Conservation (phyloP, 345 rosid genomes). For the Mercurialis annua region DNA sequence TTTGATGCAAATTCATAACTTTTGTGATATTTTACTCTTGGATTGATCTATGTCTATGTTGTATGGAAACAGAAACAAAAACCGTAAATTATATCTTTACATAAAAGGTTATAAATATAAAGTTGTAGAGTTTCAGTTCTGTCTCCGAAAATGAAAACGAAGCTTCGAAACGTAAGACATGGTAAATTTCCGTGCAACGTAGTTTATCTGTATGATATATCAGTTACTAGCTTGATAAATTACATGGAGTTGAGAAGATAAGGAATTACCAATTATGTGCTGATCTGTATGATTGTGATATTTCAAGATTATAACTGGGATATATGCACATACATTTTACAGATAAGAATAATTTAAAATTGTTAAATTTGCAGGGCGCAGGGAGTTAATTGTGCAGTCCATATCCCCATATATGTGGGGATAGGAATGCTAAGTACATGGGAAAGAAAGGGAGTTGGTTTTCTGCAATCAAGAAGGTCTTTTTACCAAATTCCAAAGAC, state of each 20-base stretch:
- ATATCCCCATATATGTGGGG: slow-evolving; percentile 31
- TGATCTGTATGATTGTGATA: neutral
- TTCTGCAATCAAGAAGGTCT: slow-evolving; percentile 86
- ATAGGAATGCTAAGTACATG: slow-evolving; percentile 72
- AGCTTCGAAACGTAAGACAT: neutral
- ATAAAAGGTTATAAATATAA: too few relatives aligned
- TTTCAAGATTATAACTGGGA: neutral
- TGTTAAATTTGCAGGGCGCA: slow-evolving; percentile 23
- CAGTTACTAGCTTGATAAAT: neutral
- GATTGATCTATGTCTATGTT: too few relatives aligned
- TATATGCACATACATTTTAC: neutral
- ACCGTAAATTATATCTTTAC: too few relatives aligned
- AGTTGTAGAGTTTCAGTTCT: too few relatives aligned
- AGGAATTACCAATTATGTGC: slow-evolving; percentile 8
- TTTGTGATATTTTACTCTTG: neutral
- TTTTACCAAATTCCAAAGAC: slow-evolving; percentile 65
- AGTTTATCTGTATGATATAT: neutral
- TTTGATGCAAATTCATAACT: neutral
- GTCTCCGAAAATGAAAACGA: neutral
- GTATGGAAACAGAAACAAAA: too few relatives aligned
- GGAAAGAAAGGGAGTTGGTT: slow-evolving; percentile 96
- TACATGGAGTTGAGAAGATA: neutral
- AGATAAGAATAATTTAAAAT: slow-evolving; percentile 3
- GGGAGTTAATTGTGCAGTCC: slow-evolving; percentile 17
- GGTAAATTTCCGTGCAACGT: too few relatives aligned